Conservation (phyloP, 2,329 filamentous ascomycete species). For the Rhinocladiella mackenziei region DNA sequence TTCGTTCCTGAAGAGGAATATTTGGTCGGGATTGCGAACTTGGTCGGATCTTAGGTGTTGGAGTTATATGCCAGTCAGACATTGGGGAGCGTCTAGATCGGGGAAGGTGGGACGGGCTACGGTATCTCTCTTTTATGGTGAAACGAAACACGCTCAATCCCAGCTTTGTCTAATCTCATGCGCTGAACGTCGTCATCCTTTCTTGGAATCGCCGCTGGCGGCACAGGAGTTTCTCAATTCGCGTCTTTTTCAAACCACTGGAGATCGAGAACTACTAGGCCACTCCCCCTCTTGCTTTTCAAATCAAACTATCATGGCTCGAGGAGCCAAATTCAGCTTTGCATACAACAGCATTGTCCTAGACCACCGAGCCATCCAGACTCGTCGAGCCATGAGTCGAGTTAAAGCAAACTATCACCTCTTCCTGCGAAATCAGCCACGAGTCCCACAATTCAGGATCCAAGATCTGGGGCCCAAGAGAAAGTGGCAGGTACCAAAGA, state of each 20-base stretch:
- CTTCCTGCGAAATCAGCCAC: constrained; percentile 29
- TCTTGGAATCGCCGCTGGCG: constrained; percentile 1
- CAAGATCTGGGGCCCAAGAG: constrained; percentile 17
- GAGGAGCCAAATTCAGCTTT: constrained; percentile 21
- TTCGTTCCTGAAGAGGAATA: neutral
- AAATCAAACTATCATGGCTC: constrained; percentile 13
- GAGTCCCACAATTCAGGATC: constrained; percentile 17
- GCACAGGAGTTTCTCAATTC: neutral
- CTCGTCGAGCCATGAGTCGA: constrained; percentile 22
- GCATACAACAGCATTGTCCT: constrained; percentile 28
- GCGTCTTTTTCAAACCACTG: neutral
- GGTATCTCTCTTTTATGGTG: too few relatives aligned
- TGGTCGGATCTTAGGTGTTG: too few relatives aligned
- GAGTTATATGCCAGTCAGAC: too few relatives aligned
- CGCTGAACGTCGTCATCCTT: neutral
- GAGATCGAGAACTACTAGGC: too few relatives aligned
- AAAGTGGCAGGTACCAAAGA: constrained; percentile 25
- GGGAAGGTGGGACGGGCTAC: constrained; percentile 23
- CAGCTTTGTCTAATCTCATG: constrained; percentile 1
- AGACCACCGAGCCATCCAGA: constrained; percentile 26
- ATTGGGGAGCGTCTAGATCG: too few relatives aligned
- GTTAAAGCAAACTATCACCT: constrained; percentile 28
- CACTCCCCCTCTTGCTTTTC: neutral
- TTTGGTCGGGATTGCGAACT: too few relatives aligned
- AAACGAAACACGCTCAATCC: too few relatives aligned